These are phyloP conservation scores for Hymenoscyphus fructigenus DNA, from an alignment of 2,329 filamentous ascomycete genomes.

Conservation along the genomic window DNA sequence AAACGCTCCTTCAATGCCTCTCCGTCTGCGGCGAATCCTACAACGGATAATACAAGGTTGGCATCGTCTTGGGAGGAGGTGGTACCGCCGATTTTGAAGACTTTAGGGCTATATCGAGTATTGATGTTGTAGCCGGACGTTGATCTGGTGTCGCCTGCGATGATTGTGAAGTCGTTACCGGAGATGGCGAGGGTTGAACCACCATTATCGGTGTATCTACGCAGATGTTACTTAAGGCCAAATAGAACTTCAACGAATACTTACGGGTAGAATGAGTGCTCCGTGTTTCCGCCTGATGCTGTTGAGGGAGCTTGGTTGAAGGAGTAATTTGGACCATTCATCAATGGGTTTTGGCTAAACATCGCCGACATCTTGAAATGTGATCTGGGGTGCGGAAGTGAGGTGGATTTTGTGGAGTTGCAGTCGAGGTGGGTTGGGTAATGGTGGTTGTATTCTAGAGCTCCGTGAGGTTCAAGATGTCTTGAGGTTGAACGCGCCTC, in stretches of 20 bases:
- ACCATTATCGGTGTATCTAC: constrained; percentile 94
- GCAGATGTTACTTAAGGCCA: constrained; percentile 14
- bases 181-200: constrained; percentile 94
- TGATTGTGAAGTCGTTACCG: constrained; percentile 90
- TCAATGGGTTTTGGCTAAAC: constrained; percentile 68
- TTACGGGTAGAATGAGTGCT: constrained; percentile 93
- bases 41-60: constrained; percentile 86
- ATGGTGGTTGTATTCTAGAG: constrained; percentile 10
- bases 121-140: constrained; percentile 99
- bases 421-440: constrained; percentile 3
- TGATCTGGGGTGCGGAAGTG: constrained; percentile 6
- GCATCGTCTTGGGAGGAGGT: constrained; percentile 82
- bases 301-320: constrained; percentile 60
- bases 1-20: constrained; percentile 90
- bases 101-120: constrained; percentile 90
- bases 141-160: constrained; percentile 94
- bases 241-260: constrained; percentile 35
- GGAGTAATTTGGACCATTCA: constrained; percentile 69
- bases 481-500: constrained; percentile 27
- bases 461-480: constrained; percentile 11
- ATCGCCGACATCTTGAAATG: constrained; percentile 57
- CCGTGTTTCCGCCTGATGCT: constrained; percentile 54
- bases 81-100: constrained; percentile 94
- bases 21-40: constrained; percentile 94
- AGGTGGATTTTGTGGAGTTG: neutral